Conservation (phyloP, 1,284 basidiomycete species). For the Heterobasidion annosum region DNA sequence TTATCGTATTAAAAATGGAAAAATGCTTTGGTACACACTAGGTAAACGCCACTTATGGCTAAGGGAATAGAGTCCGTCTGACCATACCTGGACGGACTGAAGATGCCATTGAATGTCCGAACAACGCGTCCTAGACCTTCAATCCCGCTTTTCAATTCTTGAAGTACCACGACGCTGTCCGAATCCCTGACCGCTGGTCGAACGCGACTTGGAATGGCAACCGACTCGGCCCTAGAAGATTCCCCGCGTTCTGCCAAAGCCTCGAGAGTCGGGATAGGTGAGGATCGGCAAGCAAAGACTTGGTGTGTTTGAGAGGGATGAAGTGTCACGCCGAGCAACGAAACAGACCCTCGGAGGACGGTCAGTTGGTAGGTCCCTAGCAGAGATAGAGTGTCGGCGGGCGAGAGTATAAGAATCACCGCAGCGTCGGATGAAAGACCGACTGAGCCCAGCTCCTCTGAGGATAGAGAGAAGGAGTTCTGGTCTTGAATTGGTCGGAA, state of each 20-base stretch:
- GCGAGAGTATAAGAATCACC: conserved; percentile 31
- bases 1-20: neutral
- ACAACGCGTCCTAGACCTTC: conserved; percentile 59
- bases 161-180: conserved; percentile 40
- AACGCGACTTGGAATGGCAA: conserved; percentile 9
- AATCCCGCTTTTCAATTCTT: conserved; percentile 44
- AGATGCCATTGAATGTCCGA: conserved; percentile 49
- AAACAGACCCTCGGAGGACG: conserved; percentile 47
- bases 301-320: conserved; percentile 31
- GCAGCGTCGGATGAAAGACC: conserved; percentile 12
- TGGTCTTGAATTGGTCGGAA: conserved; percentile 20
- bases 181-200: conserved; percentile 5
- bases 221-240: neutral
- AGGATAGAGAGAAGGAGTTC: neutral
- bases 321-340: conserved; percentile 40
- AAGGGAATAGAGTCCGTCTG: conserved; percentile 19
- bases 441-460: conserved; percentile 13
- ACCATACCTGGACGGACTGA: conserved; percentile 31
- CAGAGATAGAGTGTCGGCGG: conserved; percentile 43
- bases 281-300: conserved; percentile 59
- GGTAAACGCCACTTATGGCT: conserved; percentile 41
- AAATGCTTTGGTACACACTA: conserved; percentile 32
- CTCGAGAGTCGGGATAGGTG: conserved; percentile 52
- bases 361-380: conserved; percentile 47
- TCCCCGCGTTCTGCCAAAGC: conserved; percentile 14